Evolutionary conservation across 495 filamentous ascomycete genomes (phyloP).

Genomic region (Penicillium samsonianum): DNA sequence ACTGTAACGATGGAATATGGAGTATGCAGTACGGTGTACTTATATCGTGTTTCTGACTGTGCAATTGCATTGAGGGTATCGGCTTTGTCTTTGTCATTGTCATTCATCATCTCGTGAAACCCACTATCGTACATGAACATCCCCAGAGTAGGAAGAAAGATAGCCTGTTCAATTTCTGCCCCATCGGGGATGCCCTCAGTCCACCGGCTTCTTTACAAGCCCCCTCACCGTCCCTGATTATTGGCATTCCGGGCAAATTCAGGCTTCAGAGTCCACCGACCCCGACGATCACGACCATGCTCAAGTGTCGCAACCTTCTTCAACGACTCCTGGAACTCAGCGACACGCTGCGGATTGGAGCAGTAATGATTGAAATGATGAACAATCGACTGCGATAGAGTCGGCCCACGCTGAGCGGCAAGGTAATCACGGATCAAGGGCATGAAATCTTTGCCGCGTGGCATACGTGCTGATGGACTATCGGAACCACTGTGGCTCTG

Average conservation of each 20-base stretch:
- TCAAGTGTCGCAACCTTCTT: constrained; percentile 58
- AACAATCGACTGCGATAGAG: constrained; percentile 72
- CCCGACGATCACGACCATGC: constrained; percentile 54
- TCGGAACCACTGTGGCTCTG: constrained; percentile 32
- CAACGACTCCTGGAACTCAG: constrained; percentile 66
- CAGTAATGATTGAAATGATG: constrained; percentile 76
- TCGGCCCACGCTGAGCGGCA: constrained; percentile 65
- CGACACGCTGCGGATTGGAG: constrained; percentile 51
- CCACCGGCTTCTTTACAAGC: neutral
- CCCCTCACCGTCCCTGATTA: neutral
- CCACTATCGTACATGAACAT: constrained; percentile 7
- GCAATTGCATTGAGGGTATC: neutral
- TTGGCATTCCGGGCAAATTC: constrained; percentile 45
- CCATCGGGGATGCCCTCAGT: neutral
- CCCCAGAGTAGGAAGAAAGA: neutral
- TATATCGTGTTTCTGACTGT: neutral
- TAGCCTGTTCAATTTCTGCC: neutral
- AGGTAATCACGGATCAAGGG: constrained; percentile 76
- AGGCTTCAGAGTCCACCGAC: constrained; percentile 62
- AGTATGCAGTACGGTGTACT: too few species aligned
- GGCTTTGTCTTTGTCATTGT: constrained; percentile 2
- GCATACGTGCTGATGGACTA: constrained; percentile 27
- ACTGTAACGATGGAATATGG: neutral
- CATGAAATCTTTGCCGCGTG: constrained; percentile 59
- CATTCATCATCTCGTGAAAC: constrained; percentile 11